A percentile compares a stretch with the other conserved stretches of the same genome.
Evolutionary conservation across 768 basidiomycete species (phyloP).

Genomic region (Boletus reticulatus): DNA sequence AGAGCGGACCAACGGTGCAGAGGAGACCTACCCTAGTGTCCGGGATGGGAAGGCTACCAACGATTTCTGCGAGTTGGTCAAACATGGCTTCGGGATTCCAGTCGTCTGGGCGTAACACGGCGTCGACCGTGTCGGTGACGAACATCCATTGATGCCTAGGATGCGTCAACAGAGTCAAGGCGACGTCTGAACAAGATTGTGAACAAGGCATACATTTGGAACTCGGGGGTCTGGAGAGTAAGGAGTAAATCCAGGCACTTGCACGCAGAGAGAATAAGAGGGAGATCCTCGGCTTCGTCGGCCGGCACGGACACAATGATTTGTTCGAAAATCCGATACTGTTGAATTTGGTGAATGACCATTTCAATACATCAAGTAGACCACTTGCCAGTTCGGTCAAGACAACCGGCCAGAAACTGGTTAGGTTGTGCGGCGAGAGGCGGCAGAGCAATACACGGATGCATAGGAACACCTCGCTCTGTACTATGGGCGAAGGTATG

Average conservation of each 20-base stretch:
- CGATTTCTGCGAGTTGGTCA: conserved; percentile 85
- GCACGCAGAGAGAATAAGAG: conserved; percentile 81
- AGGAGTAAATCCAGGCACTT: conserved; percentile 94
- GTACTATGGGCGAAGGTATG: conserved; percentile 76
- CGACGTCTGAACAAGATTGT: neutral
- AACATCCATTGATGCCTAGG: conserved; percentile 96
- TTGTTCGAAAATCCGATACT: conserved; percentile 92
- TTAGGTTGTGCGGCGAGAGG: conserved; percentile 85
- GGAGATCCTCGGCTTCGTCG: conserved; percentile 84
- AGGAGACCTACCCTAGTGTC: conserved; percentile 28
- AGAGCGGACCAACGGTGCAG: too few species aligned
- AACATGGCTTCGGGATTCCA: conserved; percentile 86
- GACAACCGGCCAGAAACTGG: conserved; percentile 96
- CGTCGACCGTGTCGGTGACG: conserved; percentile 95
- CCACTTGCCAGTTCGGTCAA: conserved; percentile 80
- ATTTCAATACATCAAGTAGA: neutral
- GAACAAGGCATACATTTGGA: conserved; percentile 73
- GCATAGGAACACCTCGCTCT: conserved; percentile 93
- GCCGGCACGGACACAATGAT: conserved; percentile 65
- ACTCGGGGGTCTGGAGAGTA: conserved; percentile 93
- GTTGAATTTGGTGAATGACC: neutral
- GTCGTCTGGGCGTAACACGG: conserved; percentile 81
- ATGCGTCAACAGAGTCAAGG: conserved; percentile 3
- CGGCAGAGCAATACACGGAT: conserved; percentile 89
- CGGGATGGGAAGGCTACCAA: conserved; percentile 59